Evolutionary conservation across 371 early-diverging fungal species (phyloP).

Genomic region (Nosema granulosis): DNA sequence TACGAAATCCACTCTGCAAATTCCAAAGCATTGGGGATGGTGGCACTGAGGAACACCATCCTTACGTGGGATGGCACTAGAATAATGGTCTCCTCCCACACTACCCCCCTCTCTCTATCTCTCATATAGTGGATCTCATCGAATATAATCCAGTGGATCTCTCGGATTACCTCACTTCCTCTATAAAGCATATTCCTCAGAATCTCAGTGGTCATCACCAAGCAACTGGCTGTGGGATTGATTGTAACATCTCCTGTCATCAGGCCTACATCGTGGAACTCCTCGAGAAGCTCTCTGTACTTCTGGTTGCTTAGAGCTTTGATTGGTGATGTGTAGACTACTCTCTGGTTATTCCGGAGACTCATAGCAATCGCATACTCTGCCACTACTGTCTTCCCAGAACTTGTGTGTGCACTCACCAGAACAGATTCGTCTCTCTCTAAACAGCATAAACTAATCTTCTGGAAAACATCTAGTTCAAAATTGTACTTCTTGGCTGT

Average conservation of each 20-base stretch:
- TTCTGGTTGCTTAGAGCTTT: conserved; percentile 99
- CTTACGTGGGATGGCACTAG: conserved; percentile 76
- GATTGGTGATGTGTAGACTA: conserved; percentile 97
- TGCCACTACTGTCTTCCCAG: conserved; percentile 98
- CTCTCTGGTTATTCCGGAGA: conserved; percentile 83
- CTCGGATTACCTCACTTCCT: conserved; percentile 92
- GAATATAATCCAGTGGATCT: conserved; percentile 97
- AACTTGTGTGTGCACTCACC: conserved; percentile 95
- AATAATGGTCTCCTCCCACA: conserved; percentile 99
- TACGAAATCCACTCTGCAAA: conserved; percentile 98
- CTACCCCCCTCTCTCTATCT: conserved; percentile 82
- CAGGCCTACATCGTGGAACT: conserved; percentile 92
- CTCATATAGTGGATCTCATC: conserved; percentile 99
- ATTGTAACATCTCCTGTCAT: conserved; percentile 99
- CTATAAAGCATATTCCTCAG: conserved; percentile 94
- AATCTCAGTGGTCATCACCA: conserved; percentile 99
- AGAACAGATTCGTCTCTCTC: conserved; percentile 89
- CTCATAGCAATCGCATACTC: conserved; percentile 96
- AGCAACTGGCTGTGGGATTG: conserved; percentile 85
- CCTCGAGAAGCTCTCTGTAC: conserved; percentile 88
- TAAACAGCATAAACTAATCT: conserved; percentile 79
- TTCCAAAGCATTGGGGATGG: conserved; percentile 98
- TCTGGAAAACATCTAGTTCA: conserved; percentile 93
- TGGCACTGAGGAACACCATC: conserved; percentile 94
- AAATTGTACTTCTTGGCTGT: conserved; percentile 83